Base-by-base conservation (phyloP, 2,329 filamentous ascomycete genomes). In the Exophiala xenobiotica region DNA sequence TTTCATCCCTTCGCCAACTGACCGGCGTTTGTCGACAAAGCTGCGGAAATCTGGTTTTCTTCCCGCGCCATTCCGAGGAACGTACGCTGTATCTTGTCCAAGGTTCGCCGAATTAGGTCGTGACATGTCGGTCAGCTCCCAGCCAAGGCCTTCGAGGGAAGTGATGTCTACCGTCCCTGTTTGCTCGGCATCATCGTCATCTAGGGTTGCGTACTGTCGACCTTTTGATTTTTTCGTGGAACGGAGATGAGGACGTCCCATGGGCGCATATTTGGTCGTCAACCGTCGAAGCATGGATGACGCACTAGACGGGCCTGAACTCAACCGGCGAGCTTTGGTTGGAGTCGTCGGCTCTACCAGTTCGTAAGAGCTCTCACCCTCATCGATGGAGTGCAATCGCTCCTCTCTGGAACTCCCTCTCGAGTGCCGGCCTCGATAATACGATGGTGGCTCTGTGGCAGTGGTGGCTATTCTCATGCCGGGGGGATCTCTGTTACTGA, bases 1-100 rank as follows among this genome's bases (percentile, higher is more conserved):
- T 29, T 47, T 57, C 61, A 63, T 61, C 9, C 61, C 61, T 14
- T 60, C 52, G 3, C 61, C 61, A 6, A 63, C 39, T 7, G 53
- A 55, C 4, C 46, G 29, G 18, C 49, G 55, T 38, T 61, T 59
- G 11, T 56, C 44, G 19, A 58, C 51, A 24, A 60, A 60, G 4
- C 44, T 43, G 24, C 53, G 54, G 23, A 61, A 60, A 31, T 53
- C 54, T 1, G 58, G 57, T 37, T 58, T 57, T 2, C 22, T 35
- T 20, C 23, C 31, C 8, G 31, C 20, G 6, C n/a, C 24, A 19
- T 22, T 16, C 12, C 45, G 23, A 14, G 37, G 23, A 9, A 49
- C 50, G 45, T 59, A 62, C 16, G 43, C 52, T 6, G 58, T 62
- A 2, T 56, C 43, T 24, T 51, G 16, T 6, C 51, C 26, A 16